Evolutionary conservation across 2,329 filamentous ascomycete species (phyloP), one percentile per base, ranked within the genome.

Genomic region (Talaromyces funiculosus): DNA sequence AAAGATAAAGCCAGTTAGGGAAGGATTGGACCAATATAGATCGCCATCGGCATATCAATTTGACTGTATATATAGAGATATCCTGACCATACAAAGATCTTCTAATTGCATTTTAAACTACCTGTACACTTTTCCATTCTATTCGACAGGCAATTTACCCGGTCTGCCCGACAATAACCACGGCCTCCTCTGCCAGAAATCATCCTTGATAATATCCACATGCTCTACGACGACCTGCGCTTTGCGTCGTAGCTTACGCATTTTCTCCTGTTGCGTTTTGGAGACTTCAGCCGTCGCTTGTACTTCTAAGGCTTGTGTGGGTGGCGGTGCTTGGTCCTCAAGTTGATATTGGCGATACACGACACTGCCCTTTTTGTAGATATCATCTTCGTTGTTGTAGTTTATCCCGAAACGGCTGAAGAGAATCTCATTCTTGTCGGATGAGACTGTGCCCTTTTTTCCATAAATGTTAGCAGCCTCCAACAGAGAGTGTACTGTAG

Each of bases 361-460:
- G 1, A 97, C 88, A 66, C 90, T 97, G 4, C 94, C 94, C 73
- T 97, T 99, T 73, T 88, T 94, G 75, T 85, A 96, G 16, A 97
- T 92, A 64, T 95, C 91, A 0, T 86, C 86, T 74, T 99, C 94
- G 66, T 96, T 94, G 75, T 99, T 99, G 77, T 99, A 99, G 76
- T 99, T 99, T 72, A 97, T 92, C 2, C 87, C 85, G 73, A 96
- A 97, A 26, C 83, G 83, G 1, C 87, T 89, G 74, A 94, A 99
- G 14, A 99, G 78, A 20, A 99, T 95, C 78, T 99, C 94, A 71
- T 99, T 94, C 78, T 99, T 99, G 69, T 97, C 92, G 2, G 86
- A 81, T 3, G 92, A 85, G 1, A 95, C 76, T 0, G 92, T 95
- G 3, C 93, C 92, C 89, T 92, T 53, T 10, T 18, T 12, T 37